These are phyloP conservation scores for Vitellaria paradoxa DNA, from an alignment of 179 eudicot species.

Conservation along the genomic window DNA sequence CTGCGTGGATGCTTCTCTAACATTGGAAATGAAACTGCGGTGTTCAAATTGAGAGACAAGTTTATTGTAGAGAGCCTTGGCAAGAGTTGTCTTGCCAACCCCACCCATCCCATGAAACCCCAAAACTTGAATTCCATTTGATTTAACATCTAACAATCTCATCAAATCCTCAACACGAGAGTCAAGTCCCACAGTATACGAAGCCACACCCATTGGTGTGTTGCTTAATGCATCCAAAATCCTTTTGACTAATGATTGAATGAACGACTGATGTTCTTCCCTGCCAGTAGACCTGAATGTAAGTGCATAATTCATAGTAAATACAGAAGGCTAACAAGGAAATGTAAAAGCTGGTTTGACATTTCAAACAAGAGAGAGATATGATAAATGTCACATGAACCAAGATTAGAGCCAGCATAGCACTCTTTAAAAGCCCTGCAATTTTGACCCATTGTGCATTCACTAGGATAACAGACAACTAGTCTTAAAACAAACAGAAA, in stretches of 20 bases:
- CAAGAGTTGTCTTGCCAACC: conserved; percentile 73
- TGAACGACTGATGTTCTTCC: conserved; percentile 25
- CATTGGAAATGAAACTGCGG: conserved; percentile 46
- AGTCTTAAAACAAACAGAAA: too few species aligned
- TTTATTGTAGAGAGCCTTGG: conserved; percentile 56
- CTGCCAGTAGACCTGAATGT: conserved; percentile 29
- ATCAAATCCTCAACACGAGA: conserved; percentile 32
- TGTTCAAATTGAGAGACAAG: conserved; percentile 33
- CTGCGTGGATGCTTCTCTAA: conserved; percentile 31
- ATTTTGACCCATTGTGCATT: not conserved
- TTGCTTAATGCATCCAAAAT: conserved; percentile 40
- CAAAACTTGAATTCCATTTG: conserved; percentile 29
- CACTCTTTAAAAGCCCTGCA: not conserved
- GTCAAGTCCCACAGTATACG: conserved; percentile 45
- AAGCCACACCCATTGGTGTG: conserved; percentile 41
- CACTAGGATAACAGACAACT: too few species aligned
- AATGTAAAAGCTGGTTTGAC: not conserved
- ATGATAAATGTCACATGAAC: not conserved
- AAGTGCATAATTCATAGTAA: conserved; percentile 10
- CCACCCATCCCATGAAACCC: conserved; percentile 65
- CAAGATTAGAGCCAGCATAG: not conserved
- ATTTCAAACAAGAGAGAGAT: not conserved
- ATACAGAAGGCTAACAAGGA: not conserved
- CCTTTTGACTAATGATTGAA: conserved; percentile 37
- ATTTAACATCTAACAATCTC: conserved; percentile 27